phyloP scores from a whole-genome alignment of 345 rosid genomes.

The Lenwebbia sp. region DNA sequence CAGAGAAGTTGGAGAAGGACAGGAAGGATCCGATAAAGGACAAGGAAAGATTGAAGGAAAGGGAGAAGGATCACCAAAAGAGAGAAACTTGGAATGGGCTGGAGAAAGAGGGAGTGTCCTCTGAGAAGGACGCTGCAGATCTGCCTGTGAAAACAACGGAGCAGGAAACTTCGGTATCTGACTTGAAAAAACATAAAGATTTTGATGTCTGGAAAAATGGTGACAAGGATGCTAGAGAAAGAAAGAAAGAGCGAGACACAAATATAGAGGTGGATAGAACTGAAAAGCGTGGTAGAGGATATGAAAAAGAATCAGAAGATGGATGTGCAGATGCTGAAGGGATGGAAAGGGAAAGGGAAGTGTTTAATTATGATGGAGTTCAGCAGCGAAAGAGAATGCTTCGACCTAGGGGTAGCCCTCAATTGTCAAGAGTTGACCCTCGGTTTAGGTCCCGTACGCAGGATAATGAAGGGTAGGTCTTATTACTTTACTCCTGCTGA shows the following conservation, averaged over 20 bases:
- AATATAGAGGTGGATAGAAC: constrained; percentile 73
- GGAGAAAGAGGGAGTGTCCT: constrained; percentile 52
- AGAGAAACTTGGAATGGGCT: constrained; percentile 53
- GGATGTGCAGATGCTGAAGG: constrained; percentile 85
- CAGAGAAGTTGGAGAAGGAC: constrained; percentile 86
- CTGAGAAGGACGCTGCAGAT: constrained; percentile 65
- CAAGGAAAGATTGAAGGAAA: constrained; percentile 67
- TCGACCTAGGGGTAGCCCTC: constrained; percentile 91
- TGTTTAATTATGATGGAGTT: constrained; percentile 70
- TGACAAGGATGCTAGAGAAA: constrained; percentile 70
- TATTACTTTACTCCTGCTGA: neutral
- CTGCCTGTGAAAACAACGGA: constrained; percentile 47
- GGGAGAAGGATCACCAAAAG: constrained; percentile 64
- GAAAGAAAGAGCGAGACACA: constrained; percentile 75
- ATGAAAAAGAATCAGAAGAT: constrained; percentile 82
- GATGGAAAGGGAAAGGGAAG: constrained; percentile 78
- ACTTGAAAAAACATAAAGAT: constrained; percentile 74
- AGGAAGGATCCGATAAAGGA: constrained; percentile 67
- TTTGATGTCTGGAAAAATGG: constrained; percentile 52
- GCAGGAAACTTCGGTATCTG: constrained; percentile 41
- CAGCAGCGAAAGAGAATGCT: constrained; percentile 98
- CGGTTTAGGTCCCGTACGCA: constrained; percentile 54
- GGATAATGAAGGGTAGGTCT: constrained; percentile 83
- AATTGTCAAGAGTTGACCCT: constrained; percentile 55
- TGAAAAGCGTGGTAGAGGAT: constrained; percentile 62